Base-by-base conservation (phyloP, 169 alveolate genomes). In the Theileria equi region DNA sequence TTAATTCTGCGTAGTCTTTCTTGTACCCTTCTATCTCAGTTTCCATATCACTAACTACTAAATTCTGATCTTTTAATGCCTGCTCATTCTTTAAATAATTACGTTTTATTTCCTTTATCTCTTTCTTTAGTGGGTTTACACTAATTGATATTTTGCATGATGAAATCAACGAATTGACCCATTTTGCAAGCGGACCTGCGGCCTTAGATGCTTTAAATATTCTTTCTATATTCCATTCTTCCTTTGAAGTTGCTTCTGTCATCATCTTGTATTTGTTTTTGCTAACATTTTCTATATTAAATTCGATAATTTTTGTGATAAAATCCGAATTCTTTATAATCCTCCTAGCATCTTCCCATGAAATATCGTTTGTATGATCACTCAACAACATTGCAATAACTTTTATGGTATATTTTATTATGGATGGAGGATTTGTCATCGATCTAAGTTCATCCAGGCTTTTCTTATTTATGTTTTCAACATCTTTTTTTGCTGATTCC, bases 151-250 rank as follows among this genome's bases (percentile, higher is more conserved):
- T 95, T 47, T 88, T 92, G 35, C 96, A 93, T 60, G 91, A 93
- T 28, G 84, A 81, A 32, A 93, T 79, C 53, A 90, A 81, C 38
- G 96, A 89, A 60, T 89, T 95, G n/a, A 93, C 97, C 98, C 98
- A 94, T 66, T 87, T 87, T 2, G 98, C 97, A 52, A 96, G 62
- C n/a, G 98, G 98, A 7, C 99, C 99, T 5, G 98, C 99, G 4
- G 98, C 99, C 74, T 92, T 83, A 23, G 97, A 93, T 21, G 99
- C 99, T 47, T 86, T 89, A 81, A 82, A 83, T 32, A 97, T 96
- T 69, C 89, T 83, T 19, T 89, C 96, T 11, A 94, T 90, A 63
- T 95, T 94, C 98, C 99, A 97, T 43, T 93, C 97, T 90, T 50
- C 91, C 88, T 26, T 87, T 66, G 50, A 80, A 79, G 43, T 90